Base-by-base conservation (phyloP, 371 early-diverging fungal genomes). In the Mortierella sp. region DNA sequence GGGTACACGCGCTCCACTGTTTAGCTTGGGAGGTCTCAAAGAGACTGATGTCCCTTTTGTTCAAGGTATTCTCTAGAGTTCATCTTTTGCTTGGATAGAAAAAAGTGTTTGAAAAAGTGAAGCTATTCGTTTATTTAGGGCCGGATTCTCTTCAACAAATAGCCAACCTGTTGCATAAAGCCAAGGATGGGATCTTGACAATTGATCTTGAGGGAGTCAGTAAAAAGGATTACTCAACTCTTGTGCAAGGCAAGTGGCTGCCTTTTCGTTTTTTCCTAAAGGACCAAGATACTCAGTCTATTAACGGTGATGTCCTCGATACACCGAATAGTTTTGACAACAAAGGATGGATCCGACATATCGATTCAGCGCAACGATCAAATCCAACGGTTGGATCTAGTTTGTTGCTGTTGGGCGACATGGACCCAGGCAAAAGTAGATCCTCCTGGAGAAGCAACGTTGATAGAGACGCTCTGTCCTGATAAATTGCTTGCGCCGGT, bases 381-480 rank as follows among this genome's bases (percentile, higher is more conserved):
- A n/a, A 51, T 44, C 0, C 73, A 66, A 15, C 16, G 55, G 0
- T n/a, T 66, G 37, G 60, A 60, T 26, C 2, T 73, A 26, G 51
- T 25, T 16, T 79, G 79, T 45, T 70, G 79, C 26, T 72, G 70
- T 30, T 79, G 79, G 79, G 47, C 73, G 12, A 69, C 63, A 4
- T 23, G 26, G 19, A 53, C 53, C 23, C 11, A 23, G 4, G 53
- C 12, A 16, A 23, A 23, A 4, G 21, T 3, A 4, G 26, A 23
- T 23, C 12, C 37, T 37, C 37, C 37, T 37, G 37, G 37, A 9
- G 37, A 37, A 37, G 37, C 37, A 9, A 37, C 37, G 7, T 68
- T 60, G 48, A 68, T 72, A 0, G 21, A 18, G 14, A 19, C 51
- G 4, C 14, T 2, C 0, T 21, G 16, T 4, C 21, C 26, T 51